Conservation (phyloP, 2,329 filamentous ascomycete genomes). For the Ophiostoma sp. region DNA sequence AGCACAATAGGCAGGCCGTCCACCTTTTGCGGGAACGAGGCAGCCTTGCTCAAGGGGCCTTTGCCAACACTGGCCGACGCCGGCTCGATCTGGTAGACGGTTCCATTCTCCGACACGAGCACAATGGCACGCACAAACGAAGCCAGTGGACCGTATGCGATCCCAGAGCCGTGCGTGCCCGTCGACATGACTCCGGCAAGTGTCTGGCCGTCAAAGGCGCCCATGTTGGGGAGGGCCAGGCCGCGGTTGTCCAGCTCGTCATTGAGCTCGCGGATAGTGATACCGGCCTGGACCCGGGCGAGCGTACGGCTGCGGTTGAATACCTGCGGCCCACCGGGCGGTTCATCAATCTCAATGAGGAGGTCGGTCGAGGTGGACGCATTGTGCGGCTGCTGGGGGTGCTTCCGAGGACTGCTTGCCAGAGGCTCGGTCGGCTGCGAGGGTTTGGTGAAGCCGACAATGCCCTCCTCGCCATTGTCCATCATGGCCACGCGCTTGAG, state of each 20-base stretch:
- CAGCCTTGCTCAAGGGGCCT: conserved; percentile 28
- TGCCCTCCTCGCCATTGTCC: conserved; percentile 27
- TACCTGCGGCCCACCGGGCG: background rate
- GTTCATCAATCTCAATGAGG: background rate
- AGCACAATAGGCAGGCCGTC: conserved; percentile 27
- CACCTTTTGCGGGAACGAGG: conserved; percentile 26
- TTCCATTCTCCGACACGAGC: conserved; percentile 28
- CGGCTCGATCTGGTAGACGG: conserved; percentile 31
- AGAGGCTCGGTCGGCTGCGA: background rate
- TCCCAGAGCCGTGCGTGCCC: conserved; percentile 30
- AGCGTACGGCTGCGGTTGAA: conserved; percentile 25
- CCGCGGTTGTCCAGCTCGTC: conserved; percentile 28
- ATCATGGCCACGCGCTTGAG: conserved; percentile 27
- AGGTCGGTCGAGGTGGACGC: background rate
- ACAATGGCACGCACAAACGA: conserved; percentile 29
- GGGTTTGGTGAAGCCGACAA: conserved; percentile 21
- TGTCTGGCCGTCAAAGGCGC: conserved; percentile 31
- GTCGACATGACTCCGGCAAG: conserved; percentile 30
- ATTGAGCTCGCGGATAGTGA: conserved; percentile 30
- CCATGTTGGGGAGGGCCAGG: conserved; percentile 30
- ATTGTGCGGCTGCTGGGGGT: background rate
- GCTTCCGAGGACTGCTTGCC: background rate
- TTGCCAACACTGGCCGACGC: conserved; percentile 15
- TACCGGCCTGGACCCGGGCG: conserved; percentile 29
- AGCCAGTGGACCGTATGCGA: conserved; percentile 27